Percentiles rank a stretch among this genome's conserved stretches.
These are phyloP conservation scores for Cutaneotrichosporon curvatum DNA, from an alignment of 1,284 basidiomycete species.

Conservation along the genomic window DNA sequence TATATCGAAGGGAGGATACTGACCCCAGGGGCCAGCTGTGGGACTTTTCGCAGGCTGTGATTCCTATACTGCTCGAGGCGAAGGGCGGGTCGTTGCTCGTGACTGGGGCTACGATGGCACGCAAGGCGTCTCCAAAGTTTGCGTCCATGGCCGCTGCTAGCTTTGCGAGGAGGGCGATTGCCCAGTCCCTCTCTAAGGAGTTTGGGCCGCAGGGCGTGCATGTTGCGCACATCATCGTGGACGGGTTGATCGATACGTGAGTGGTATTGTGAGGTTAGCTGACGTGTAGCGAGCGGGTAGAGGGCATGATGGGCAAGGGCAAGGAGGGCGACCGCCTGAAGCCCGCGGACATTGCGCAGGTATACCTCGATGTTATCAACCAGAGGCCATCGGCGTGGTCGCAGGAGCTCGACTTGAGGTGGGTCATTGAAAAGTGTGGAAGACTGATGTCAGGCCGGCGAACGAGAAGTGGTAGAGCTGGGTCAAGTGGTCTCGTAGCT, in stretches of 20 bases:
- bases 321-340: slow-evolving; percentile 15
- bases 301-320: slow-evolving; percentile 21
- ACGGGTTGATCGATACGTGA: slow-evolving; percentile 40
- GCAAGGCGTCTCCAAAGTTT: slow-evolving; percentile 31
- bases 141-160: slow-evolving; percentile 30
- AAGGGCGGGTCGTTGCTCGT: slow-evolving; percentile 37
- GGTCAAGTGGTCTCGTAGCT: too few species aligned
- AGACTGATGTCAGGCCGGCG: slow-evolving; percentile 6
- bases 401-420: slow-evolving; percentile 36
- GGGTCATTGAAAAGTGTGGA: not conserved
- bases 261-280: too few species aligned
- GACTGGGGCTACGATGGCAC: slow-evolving; percentile 41
- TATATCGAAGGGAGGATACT: not conserved
- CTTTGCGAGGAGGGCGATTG: slow-evolving; percentile 34
- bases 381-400: slow-evolving; percentile 42
- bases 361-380: slow-evolving; percentile 37
- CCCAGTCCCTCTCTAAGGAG: slow-evolving; percentile 44
- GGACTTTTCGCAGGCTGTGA: slow-evolving; percentile 32
- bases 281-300: slow-evolving; percentile 11
- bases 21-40: slow-evolving; percentile 15
- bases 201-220: slow-evolving; percentile 47
- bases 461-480: slow-evolving; percentile 11
- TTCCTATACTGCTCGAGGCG: slow-evolving; percentile 29
- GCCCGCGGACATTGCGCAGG: slow-evolving; percentile 18
- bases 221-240: slow-evolving; percentile 46